Base-by-base conservation (phyloP, 176 grass and related monocot species). In the Aegilops tauschii region DNA sequence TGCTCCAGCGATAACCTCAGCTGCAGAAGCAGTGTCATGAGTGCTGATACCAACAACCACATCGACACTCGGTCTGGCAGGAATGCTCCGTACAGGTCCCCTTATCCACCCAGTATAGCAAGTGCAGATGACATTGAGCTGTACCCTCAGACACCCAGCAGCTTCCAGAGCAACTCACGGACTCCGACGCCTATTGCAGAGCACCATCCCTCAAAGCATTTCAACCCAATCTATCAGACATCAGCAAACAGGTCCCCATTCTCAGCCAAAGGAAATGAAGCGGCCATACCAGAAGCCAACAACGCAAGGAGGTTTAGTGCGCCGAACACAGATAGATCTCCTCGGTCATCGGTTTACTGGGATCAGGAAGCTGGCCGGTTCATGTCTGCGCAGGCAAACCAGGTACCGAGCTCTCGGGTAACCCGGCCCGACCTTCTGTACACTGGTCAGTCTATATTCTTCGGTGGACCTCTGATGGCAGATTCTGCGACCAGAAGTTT, bases 301-400 rank as follows among this genome's bases (percentile, higher is more conserved):
- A 88, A 42, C 11, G 8, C 81, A 69, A 84, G 90, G 80, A 90
- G 87, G 79, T 85, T 52, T 20, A 69, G 47, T 9, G 32, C 4
- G 4, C 50, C 70, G 7, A 79, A 75, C 17, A 27, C 65, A 11
- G 93, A 87, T 49, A 90, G 80, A 73, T 90, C 83, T n/a, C 91
- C 89, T 58, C 78, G 85, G 1, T 73, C 92, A 40, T 99, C 97
- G 18, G 94, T 99, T 32, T 87, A 93, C 80, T 99, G 97, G 97
- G 97, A 99, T 88, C 97, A 91, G 85, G 97, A 99, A 83, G 94
- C 97, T 66, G 97, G 97, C 23, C 91, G 92, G 65, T 99, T 97
- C 11, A 87, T 99, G 17, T 99, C 97, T 2, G 87, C 89, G 4
- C 75, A 88, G 20, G 37, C 71, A 56, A 88, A 84, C 83, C 82